Evolutionary conservation across 192 early-diverging fungal species (phyloP).

Genomic region (Coemansia sp.): DNA sequence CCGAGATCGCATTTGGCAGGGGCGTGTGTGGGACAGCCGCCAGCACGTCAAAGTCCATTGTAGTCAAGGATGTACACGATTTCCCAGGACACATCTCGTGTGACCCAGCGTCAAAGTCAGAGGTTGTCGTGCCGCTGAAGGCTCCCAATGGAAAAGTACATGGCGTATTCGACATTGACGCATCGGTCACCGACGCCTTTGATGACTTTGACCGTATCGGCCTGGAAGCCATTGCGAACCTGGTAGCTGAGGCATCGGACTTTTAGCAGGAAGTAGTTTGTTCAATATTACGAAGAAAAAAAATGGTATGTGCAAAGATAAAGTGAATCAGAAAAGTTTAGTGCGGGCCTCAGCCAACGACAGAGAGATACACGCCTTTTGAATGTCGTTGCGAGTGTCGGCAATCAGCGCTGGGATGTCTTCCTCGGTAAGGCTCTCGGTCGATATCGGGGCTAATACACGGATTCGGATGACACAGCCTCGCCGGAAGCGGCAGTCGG

Average conservation of each 20-base stretch:
- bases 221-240: slow-evolving; percentile 65
- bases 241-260: slow-evolving; percentile 60
- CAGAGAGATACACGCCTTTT: slow-evolving; percentile 39
- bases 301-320: neutral
- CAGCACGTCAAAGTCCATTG: slow-evolving; percentile 50
- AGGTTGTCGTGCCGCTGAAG: slow-evolving; percentile 82
- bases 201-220: slow-evolving; percentile 68
- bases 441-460: slow-evolving; percentile 52
- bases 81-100: slow-evolving; percentile 93
- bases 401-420: slow-evolving; percentile 50
- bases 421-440: slow-evolving; percentile 47
- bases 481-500: slow-evolving; percentile 39
- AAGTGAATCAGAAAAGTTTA: neutral
- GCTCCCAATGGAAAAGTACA: slow-evolving; percentile 56
- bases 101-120: slow-evolving; percentile 80
- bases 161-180: slow-evolving; percentile 77
- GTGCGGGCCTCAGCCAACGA: slow-evolving; percentile 7
- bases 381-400: slow-evolving; percentile 45
- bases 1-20: slow-evolving; percentile 75
- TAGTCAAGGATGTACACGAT: slow-evolving; percentile 79
- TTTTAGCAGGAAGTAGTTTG: slow-evolving; percentile 10
- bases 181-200: slow-evolving; percentile 65
- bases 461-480: slow-evolving; percentile 50
- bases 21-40: slow-evolving; percentile 93
- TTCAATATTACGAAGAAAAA: neutral